phyloP scores from a whole-genome alignment of 768 basidiomycete species.

The Paxillus ammoniavirescens region DNA sequence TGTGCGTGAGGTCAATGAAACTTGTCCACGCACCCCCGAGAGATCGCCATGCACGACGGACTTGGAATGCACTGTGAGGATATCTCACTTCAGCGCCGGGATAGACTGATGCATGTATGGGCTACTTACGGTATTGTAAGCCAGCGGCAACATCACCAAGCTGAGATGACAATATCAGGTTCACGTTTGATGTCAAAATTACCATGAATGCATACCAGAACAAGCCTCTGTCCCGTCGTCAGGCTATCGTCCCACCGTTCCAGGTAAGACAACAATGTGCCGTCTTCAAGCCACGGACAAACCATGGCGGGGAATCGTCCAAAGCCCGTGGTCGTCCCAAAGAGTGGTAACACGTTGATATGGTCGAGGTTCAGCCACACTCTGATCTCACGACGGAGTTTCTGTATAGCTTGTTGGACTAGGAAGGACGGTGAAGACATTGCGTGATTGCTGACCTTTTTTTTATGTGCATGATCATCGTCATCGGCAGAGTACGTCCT shows the following conservation, averaged over 20 bases:
- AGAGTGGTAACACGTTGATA: constrained; percentile 29
- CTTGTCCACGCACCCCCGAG: constrained; percentile 21
- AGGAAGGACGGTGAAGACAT: background rate
- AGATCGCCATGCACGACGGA: constrained; percentile 27
- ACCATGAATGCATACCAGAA: constrained; percentile 10
- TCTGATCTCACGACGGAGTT: constrained; percentile 29
- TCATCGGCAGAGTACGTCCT: constrained; percentile 17
- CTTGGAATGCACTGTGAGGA: constrained; percentile 17
- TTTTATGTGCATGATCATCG: constrained; percentile 9
- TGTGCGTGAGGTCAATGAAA: background rate
- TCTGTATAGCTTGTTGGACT: constrained; percentile 4
- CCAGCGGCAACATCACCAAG: constrained; percentile 25
- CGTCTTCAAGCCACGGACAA: constrained; percentile 33
- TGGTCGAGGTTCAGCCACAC: constrained; percentile 31
- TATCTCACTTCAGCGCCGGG: background rate
- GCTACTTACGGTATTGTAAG: constrained; percentile 22
- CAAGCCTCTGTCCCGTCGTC: constrained; percentile 9
- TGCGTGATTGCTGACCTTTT: constrained; percentile 7
- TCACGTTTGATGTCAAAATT: background rate
- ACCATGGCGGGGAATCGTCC: constrained; percentile 33
- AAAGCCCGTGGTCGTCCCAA: constrained; percentile 25
- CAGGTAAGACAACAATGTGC: constrained; percentile 23
- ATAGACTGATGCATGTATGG: background rate
- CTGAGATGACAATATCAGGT: constrained; percentile 5
- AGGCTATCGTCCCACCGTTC: constrained; percentile 12